Base-by-base conservation (phyloP, 148 eudicot genomes). In the Polygonum maritimum region DNA sequence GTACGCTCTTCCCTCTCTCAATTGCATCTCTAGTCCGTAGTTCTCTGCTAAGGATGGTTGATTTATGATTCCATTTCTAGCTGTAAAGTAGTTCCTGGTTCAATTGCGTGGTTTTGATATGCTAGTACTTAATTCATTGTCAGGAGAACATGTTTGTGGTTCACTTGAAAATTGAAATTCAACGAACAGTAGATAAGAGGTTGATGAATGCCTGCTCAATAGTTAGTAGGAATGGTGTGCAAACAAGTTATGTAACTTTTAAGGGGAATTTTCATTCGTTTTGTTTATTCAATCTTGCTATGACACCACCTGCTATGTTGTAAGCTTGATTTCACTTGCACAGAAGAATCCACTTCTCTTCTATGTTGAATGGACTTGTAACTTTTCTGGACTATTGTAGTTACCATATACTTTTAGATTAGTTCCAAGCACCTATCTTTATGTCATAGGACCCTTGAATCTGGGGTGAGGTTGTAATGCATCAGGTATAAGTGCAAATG, bases 1-100 rank as follows among this genome's bases (percentile, higher is more conserved):
- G 93, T 87, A 36, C 16, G 82, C 39, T 4, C 21, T 4, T 4
- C 62, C 44, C 13, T 38, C 71, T 21, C 22, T 15, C 3, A 72
- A 72, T 72, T 72, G 36, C 48, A 10, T 5, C 18, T 41, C 41
- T 1, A 2, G 19, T 67, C 11, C 16, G 71, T 16, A 36, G 7
- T 10, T 67, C 10, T 36, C 45, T 5, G 15, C 18, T 35, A 16
- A 36, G 13, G 9, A 5, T 67, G 21, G 45, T 36, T 67, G 44
- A 15, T 36, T 67, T 35, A 12, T 36, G 41, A 67, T 67, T 38
- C 71, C 36, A 2, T 67, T 67, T 67, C 7, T 12, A 22, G 21
- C 11, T 36, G 36, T 1, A 67, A 1, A 67, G 19, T 19, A 21
- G 19, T 67, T 35, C 71, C 14, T 7, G 33, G 15, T 65, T 65